Percentiles rank a stretch among this genome's conserved stretches.
phyloP scores from a whole-genome alignment of 2,329 filamentous ascomycete genomes.

The Davidsoniella australis region DNA sequence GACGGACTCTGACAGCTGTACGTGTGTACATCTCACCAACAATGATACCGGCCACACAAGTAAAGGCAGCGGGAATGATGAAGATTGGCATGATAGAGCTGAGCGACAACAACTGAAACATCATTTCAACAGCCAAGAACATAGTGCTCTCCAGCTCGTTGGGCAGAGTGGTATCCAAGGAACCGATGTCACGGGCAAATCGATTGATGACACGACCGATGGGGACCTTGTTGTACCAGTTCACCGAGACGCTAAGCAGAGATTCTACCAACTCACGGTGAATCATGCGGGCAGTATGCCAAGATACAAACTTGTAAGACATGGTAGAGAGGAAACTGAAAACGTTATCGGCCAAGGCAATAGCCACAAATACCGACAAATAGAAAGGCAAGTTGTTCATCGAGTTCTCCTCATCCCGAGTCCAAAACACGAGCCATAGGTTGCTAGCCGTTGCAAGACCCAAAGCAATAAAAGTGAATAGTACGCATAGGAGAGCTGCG shows the following conservation, averaged over 20 bases:
- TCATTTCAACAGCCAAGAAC: slow-evolving; percentile 25
- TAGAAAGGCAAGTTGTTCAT: slow-evolving; percentile 32
- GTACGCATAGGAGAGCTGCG: slow-evolving; percentile 2
- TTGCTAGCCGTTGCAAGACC: slow-evolving; percentile 10
- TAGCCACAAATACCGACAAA: slow-evolving; percentile 32
- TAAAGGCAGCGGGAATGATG: slow-evolving; percentile 27
- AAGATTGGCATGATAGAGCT: slow-evolving; percentile 36
- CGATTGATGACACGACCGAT: slow-evolving; percentile 37
- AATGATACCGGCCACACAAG: slow-evolving; percentile 28
- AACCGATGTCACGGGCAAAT: slow-evolving; percentile 39
- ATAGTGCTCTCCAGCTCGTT: slow-evolving; percentile 27
- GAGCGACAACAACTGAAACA: slow-evolving; percentile 30
- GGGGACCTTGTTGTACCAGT: slow-evolving; percentile 38
- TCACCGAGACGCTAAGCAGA: slow-evolving; percentile 35
- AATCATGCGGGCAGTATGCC: slow-evolving; percentile 35
- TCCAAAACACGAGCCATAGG: slow-evolving; percentile 34
- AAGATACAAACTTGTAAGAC: slow-evolving; percentile 36
- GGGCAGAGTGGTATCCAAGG: slow-evolving; percentile 32
- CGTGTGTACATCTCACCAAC: slow-evolving; percentile 25
- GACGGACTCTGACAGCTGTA: slow-evolving; percentile 29
- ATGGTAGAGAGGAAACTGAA: slow-evolving; percentile 27
- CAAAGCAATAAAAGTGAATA: slow-evolving; percentile 7
- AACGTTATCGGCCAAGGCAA: slow-evolving; percentile 27
- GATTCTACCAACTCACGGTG: slow-evolving; percentile 35
- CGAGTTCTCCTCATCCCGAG: slow-evolving; percentile 17